Base-by-base conservation (phyloP, 495 filamentous ascomycete genomes). In the Achaetomiella virescens region DNA sequence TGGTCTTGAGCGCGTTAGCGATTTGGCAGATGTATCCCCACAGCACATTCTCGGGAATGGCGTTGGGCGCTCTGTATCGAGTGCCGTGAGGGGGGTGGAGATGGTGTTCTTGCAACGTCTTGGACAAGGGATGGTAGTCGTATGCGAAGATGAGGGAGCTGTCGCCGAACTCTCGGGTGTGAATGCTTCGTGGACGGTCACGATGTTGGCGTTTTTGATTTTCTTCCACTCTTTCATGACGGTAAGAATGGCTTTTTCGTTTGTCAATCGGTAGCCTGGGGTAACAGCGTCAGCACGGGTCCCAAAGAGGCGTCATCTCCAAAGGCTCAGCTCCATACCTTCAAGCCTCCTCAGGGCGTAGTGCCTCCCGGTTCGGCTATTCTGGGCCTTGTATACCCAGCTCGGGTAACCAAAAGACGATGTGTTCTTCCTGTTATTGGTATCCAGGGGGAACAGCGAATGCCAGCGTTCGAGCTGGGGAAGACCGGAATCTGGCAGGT, bases 301-400 rank as follows among this genome's bases (percentile, higher is more conserved):
- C 8, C 6, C 20, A 10, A n/a, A 12, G 10, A 3, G 4, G 2
- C 11, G 1, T 11, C 6, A 4, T 18, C 10, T 17, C 22, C 9
- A 14, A 2, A 35, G 21, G 2, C 5, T 29, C 10, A 27, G 17
- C n/a, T 17, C 27, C 33, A 33, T 58, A 67, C 65, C 90, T 82
- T 96, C 91, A 37, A 98, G 79, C 60, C 93, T 77, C 58, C 93
- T 81, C 37, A 98, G 75, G 48, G 84, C 86, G 70, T 95, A 97
- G 11, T 82, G 82, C 52, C 85, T 84, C 2, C 90, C 95, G 72
- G 91, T 91, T 61, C 88, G 89, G 61, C 79, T 85, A 2, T 88
- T 95, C 52, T 85, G 83, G n/a, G 91, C 93, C 70, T 97, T 97
- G 73, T 96, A 98, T 0, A 95, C 81, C 88, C 90, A 97, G 66